Evolutionary conservation across 2,329 filamentous ascomycete genomes (phyloP).

Genomic region (Ampelomyces quisqualis): DNA sequence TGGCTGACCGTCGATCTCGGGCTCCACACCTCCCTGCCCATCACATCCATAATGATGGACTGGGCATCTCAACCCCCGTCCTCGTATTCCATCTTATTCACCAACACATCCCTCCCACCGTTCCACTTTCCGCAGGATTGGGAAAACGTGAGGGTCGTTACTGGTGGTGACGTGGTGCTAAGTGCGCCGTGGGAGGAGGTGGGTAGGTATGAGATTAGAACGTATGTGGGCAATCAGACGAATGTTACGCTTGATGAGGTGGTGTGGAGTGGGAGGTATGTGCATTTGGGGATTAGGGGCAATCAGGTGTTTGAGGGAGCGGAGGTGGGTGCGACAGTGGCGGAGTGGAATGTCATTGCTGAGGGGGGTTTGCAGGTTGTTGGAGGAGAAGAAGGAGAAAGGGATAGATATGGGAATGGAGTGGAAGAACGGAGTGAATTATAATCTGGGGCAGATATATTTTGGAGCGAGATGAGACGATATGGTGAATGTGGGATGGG

Average conservation of each 20-base stretch:
- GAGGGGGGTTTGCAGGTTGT: constrained; percentile 7
- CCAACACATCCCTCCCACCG: constrained; percentile 48
- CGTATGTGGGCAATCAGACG: constrained; percentile 49
- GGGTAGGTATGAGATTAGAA: constrained; percentile 39
- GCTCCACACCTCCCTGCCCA: constrained; percentile 39
- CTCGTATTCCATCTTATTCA: constrained; percentile 57
- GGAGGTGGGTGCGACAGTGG: constrained; percentile 53
- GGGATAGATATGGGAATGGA: neutral
- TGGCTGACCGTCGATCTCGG: constrained; percentile 59
- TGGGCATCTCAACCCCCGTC: constrained; percentile 60
- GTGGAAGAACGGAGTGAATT: too few relatives aligned
- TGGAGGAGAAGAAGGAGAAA: too few relatives aligned
- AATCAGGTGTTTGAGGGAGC: constrained; percentile 44
- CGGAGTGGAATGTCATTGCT: constrained; percentile 53
- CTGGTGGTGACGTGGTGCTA: constrained; percentile 42
- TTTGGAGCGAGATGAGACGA: neutral
- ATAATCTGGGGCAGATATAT: too few relatives aligned
- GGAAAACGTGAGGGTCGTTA: too few relatives aligned
- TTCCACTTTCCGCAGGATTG: too few relatives aligned
- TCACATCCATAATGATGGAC: constrained; percentile 58
- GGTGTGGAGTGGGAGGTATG: constrained; percentile 49
- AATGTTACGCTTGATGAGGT: constrained; percentile 44
- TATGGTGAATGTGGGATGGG: neutral
- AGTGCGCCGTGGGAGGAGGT: constrained; percentile 45
- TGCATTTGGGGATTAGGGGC: constrained; percentile 52